Base-by-base conservation (phyloP, 2,329 filamentous ascomycete genomes). In the Neophaeococcomyces mojaviensis region DNA sequence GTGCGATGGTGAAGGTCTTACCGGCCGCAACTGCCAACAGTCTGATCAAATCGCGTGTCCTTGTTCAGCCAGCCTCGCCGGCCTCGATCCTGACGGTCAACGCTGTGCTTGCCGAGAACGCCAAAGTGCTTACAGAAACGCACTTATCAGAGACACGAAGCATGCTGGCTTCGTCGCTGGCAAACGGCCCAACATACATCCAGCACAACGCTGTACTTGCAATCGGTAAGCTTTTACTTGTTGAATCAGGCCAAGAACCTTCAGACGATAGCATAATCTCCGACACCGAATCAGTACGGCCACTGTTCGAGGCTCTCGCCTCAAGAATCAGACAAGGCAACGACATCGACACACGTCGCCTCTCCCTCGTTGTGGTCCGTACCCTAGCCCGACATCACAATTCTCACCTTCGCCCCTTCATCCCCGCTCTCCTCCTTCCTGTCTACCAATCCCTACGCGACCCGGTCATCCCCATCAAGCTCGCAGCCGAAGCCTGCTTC, bases 401-500 rank as follows among this genome's bases (percentile, higher is more conserved):
- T 60, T 86, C 92, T 42, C 71, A 92, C 58, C 78, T 90, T 31
- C 81, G 86, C 22, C 86, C 89, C 12, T 51, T 50, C 43, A 74
- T 97, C 39, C 69, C 81, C 8, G 68, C 88, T 2, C 76, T 98
- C n/a, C 83, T 86, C 1, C 82, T 84, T 1, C 81, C 88, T 1
- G 77, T 97, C 36, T 98, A 98, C 64, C 81, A 86, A 34, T 85
- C 86, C 44, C 92, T 98, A 22, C 81, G 94, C 48, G 92, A 98
- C 64, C 74, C 81, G 8, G 82, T 97, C 4, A 97, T 98, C 52
- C 94, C 94, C 1, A 84, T 98, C 61, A 98, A 98, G 68, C 75
- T 98, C 22, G 84, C 90, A 0, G 90, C 92, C 1, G 92, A 98
- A 68, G 90, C 89, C 10, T 88, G 90, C 0, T 97, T 98, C 66